A percentile compares a stretch with the other conserved stretches of the same genome.
Conservation (phyloP, 306 rosid species). For the Pterocarpus santalinus region DNA sequence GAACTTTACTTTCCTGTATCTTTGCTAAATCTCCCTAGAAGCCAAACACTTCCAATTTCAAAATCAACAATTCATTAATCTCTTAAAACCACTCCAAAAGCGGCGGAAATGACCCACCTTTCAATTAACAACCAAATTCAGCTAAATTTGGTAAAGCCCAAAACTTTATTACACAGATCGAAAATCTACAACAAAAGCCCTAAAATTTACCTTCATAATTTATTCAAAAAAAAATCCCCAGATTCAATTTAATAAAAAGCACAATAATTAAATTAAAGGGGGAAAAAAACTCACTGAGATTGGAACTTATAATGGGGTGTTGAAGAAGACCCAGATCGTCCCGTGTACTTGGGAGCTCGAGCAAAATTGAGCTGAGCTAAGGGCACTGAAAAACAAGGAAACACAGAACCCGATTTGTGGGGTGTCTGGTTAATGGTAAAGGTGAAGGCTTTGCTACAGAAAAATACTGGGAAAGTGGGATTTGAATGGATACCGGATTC, state of each 20-base stretch:
- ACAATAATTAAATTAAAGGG: constrained; percentile 4
- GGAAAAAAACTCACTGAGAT: constrained; percentile 65
- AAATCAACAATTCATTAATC: constrained; percentile 23
- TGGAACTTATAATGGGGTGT: constrained; percentile 57
- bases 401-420: constrained; percentile 56
- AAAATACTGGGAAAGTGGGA: constrained; percentile 26
- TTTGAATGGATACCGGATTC: constrained; percentile 47
- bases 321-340: constrained; percentile 86
- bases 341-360: constrained; percentile 72
- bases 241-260: constrained; percentile 26
- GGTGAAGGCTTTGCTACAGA: constrained; percentile 39
- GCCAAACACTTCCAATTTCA: constrained; percentile 36
- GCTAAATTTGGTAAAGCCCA: constrained; percentile 36
- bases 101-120: constrained; percentile 30
- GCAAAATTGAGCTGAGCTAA: constrained; percentile 64
- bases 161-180: constrained; percentile 37
- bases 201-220: constrained; percentile 11
- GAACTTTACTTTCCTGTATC: constrained; percentile 2
- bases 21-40: constrained; percentile 24
- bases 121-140: constrained; percentile 38
- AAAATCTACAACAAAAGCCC: constrained; percentile 29
- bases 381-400: constrained; percentile 54
- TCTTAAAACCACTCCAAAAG: constrained; percentile 6
- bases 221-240: neutral
- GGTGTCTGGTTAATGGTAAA: constrained; percentile 39